phyloP scores from a whole-genome alignment of 192 early-diverging fungal species.

The Podila clonocystis region DNA sequence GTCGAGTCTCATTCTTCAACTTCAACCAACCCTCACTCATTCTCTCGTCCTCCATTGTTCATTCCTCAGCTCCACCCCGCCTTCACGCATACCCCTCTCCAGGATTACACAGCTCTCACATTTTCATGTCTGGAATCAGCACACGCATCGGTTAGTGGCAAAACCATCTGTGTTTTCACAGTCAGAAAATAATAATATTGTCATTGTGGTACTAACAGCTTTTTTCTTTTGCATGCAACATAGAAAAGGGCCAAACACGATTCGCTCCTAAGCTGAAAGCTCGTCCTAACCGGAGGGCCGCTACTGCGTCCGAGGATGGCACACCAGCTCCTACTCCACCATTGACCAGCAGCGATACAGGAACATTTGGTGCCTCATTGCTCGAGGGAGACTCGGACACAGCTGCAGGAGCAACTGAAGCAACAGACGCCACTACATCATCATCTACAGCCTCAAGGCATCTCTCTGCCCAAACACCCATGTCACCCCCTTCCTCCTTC shows the following conservation, averaged over 20 bases:
- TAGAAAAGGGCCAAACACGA: conserved; percentile 45
- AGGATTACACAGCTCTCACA: background rate
- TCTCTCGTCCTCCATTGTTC: background rate
- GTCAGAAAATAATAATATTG: background rate
- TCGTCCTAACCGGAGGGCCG: conserved; percentile 25
- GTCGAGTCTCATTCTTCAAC: too few relatives aligned
- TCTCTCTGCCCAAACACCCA: conserved; percentile 13
- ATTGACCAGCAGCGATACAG: background rate
- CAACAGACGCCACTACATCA: background rate
- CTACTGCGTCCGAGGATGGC: conserved; percentile 35
- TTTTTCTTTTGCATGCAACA: background rate
- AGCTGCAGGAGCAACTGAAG: background rate
- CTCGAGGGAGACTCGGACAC: conserved; percentile 13
- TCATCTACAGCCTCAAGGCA: conserved; percentile 12
- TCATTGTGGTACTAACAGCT: background rate
- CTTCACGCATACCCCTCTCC: background rate
- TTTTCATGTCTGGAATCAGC: conserved; percentile 44
- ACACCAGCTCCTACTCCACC: conserved; percentile 24
- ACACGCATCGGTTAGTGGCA: conserved; percentile 36
- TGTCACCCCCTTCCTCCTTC: conserved; percentile 1
- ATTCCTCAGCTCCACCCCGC: background rate
- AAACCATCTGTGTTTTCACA: background rate
- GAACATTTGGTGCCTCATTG: conserved; percentile 21
- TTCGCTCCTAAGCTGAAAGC: conserved; percentile 45
- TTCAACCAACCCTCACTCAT: too few relatives aligned